Conservation (phyloP, 805 yeast species). For the Kazachstania taianensis region DNA sequence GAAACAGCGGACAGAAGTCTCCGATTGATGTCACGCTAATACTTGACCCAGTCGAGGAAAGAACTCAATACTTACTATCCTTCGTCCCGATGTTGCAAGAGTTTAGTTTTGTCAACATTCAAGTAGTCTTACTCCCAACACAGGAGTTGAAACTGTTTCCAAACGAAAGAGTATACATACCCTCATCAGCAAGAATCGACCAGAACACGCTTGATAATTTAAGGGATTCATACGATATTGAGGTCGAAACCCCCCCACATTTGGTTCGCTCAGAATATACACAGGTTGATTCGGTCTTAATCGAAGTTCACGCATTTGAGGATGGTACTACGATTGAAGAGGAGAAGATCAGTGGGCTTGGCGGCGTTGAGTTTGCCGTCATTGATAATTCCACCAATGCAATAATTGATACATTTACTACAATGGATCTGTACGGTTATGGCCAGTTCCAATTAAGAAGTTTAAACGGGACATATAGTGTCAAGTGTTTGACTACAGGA, state of each 20-base stretch:
- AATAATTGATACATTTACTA: slow-evolving; percentile 43
- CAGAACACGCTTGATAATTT: slow-evolving; percentile 29
- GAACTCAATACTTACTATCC: slow-evolving; percentile 52
- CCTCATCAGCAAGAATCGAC: too few relatives aligned
- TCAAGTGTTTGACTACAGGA: slow-evolving; percentile 16
- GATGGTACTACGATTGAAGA: slow-evolving; percentile 18
- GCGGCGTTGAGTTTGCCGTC: slow-evolving; percentile 46
- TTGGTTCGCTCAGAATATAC: slow-evolving; percentile 29
- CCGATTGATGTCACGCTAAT: slow-evolving; percentile 48
- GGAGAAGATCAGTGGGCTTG: slow-evolving; percentile 23
- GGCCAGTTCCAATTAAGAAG: slow-evolving; percentile 43
- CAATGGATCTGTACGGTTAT: slow-evolving; percentile 79
- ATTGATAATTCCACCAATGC: slow-evolving; percentile 14
- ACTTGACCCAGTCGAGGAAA: slow-evolving; percentile 64
- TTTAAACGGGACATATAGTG: slow-evolving; percentile 6
- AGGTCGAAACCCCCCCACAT: slow-evolving; percentile 16
- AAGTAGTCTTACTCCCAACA: slow-evolving; percentile 51
- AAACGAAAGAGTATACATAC: slow-evolving; percentile 46
- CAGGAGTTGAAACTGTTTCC: slow-evolving; percentile 33
- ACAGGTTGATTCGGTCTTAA: slow-evolving; percentile 41
- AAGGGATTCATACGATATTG: slow-evolving; percentile 12
- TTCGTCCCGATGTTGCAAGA: slow-evolving; percentile 35
- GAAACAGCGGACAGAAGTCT: slow-evolving; percentile 21
- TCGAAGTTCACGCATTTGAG: slow-evolving; percentile 64
- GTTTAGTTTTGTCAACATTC: slow-evolving; percentile 42